Evolutionary conservation across 2,329 filamentous ascomycete genomes (phyloP).

Genomic region (Monosporascus sp.): DNA sequence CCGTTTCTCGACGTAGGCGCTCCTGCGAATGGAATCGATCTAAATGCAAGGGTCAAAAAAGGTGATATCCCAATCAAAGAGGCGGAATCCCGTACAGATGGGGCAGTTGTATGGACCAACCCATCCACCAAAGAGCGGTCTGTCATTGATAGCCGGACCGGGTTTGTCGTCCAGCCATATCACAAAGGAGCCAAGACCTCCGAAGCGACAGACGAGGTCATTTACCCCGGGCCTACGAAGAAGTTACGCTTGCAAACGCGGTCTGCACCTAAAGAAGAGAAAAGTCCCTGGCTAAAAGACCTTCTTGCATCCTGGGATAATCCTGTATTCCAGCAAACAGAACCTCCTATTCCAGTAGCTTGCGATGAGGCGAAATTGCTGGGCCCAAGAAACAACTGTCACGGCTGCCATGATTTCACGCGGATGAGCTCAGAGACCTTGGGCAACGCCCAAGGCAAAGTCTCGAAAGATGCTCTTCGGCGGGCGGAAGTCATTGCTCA

Average conservation of each 20-base stretch:
- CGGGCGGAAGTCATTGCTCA: conserved; percentile 68
- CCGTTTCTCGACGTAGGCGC: conserved; percentile 16
- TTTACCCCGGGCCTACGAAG: conserved; percentile 9
- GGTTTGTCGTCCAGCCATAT: conserved; percentile 31
- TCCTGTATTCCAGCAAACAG: conserved; percentile 58
- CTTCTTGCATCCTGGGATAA: conserved; percentile 67
- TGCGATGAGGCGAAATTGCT: conserved; percentile 22
- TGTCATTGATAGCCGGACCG: conserved; percentile 51
- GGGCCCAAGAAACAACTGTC: conserved; percentile 9
- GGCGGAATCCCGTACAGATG: conserved; percentile 23
- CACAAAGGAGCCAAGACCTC: conserved; percentile 25
- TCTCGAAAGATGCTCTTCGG: conserved; percentile 59
- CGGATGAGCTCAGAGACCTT: conserved; percentile 13
- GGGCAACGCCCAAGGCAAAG: conserved; percentile 30
- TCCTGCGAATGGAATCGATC: background rate
- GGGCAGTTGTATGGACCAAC: conserved; percentile 52
- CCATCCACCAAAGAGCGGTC: conserved; percentile 49
- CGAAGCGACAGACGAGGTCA: conserved; percentile 23
- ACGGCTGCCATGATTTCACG: conserved; percentile 7
- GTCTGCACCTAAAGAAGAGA: conserved; percentile 7
- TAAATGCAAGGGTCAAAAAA: background rate
- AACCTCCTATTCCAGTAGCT: conserved; percentile 39
- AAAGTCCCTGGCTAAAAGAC: conserved; percentile 50
- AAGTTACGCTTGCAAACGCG: conserved; percentile 8
- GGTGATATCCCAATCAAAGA: background rate